Percentiles rank a stretch among this genome's conserved stretches.
Conservation (phyloP, 1,284 basidiomycete genomes). For the Cutaneotrichosporon spelunceum region DNA sequence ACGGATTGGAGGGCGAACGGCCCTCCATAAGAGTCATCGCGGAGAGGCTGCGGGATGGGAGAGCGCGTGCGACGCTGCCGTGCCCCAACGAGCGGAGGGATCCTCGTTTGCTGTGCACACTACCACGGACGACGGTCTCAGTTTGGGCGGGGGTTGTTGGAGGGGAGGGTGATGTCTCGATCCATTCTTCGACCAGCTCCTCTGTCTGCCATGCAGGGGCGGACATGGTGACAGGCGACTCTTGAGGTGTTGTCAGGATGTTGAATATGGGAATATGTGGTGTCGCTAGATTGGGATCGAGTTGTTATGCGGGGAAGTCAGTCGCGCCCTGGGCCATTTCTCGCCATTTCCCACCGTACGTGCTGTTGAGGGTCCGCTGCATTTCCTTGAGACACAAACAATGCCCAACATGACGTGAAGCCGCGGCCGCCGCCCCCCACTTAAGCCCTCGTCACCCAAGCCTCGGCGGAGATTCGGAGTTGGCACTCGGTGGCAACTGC, state of each 20-base stretch:
- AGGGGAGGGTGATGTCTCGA: slow-evolving; percentile 56
- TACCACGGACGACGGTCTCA: slow-evolving; percentile 10
- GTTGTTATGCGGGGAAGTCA: slow-evolving; percentile 16
- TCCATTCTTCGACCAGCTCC: slow-evolving; percentile 74
- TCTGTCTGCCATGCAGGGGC: slow-evolving; percentile 71
- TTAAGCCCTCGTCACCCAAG: background rate
- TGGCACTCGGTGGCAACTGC: background rate
- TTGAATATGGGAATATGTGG: slow-evolving; percentile 7
- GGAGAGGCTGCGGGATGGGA: slow-evolving; percentile 29
- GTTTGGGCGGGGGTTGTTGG: slow-evolving; percentile 57
- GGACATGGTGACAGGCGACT: slow-evolving; percentile 24
- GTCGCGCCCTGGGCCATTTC: slow-evolving; percentile 8
- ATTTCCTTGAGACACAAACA: slow-evolving; percentile 6
- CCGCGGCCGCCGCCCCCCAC: too few relatives aligned
- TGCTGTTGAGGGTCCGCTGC: too few relatives aligned
- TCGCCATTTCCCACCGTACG: too few relatives aligned
- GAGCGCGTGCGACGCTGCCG: slow-evolving; percentile 32
- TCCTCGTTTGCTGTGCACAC: slow-evolving; percentile 40
- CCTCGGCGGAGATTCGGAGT: slow-evolving; percentile 5
- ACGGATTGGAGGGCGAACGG: slow-evolving; percentile 19
- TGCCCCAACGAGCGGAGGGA: slow-evolving; percentile 40
- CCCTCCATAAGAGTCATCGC: slow-evolving; percentile 12
- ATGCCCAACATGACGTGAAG: background rate
- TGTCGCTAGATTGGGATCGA: background rate
- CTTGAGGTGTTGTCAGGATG: background rate